Base-by-base conservation (phyloP, 1,284 basidiomycete species). In the Trametes versicolor region DNA sequence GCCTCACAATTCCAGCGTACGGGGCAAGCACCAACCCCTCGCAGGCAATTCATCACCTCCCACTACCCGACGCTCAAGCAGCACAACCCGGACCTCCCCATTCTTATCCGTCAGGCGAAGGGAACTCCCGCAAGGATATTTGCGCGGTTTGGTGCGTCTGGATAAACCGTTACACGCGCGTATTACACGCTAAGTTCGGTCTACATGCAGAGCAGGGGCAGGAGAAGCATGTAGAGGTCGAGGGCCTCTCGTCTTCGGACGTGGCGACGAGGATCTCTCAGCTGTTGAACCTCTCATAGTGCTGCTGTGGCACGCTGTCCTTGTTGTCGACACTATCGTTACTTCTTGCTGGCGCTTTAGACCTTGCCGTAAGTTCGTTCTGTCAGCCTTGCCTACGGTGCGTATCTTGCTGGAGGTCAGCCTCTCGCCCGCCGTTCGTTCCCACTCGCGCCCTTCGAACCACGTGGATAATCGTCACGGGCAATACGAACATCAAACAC, bases 41-140 rank as follows among this genome's bases (percentile, higher is more conserved):
- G 29, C 49, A 95, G 94, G 71, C 87, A 95, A 80, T 98, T 97
- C 82, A 89, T 98, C 76, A 80, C 91, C 58, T 83, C 91, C 29
- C 84, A 88, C 62, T 98, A 98, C 79, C 89, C 93, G 2, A 73
- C 83, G 55, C 87, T 98, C 78, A 98, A 98, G 82, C 84, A 92
- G 71, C 83, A 93, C 76, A 96, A 98, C 77, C 96, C 96, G 49
- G 91, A 97, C 78, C 80, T 98, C 36, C 96, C 96, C 43, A 86
- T 98, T 47, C 78, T 98, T 71, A 94, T 98, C 73, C 85, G 96
- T 69, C 95, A 98, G 82, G 96, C 96, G n/a, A 83, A 82, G 69
- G 95, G 93, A 36, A 94, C 95, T 10, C 93, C 94, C 53, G 94
- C 96, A 59, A 84, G 95, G 74, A 91, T 90, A 49, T 97, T 97